These are phyloP conservation scores for Priceomyces medius DNA, from an alignment of 805 yeast species.

Conservation along the genomic window DNA sequence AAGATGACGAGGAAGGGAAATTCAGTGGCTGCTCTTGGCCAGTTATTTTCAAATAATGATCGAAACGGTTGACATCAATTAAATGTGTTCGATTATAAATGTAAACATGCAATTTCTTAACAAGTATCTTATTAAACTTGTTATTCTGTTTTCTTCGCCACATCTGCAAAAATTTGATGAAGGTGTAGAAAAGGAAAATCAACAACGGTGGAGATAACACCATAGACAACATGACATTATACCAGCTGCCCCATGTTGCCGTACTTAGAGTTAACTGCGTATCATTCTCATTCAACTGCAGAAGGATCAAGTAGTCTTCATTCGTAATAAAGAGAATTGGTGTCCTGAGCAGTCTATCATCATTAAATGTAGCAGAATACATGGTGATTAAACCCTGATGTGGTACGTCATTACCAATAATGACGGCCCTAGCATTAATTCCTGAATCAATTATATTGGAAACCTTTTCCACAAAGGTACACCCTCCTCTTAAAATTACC, in stretches of 20 bases:
- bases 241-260: conserved; percentile 37
- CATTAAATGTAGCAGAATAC: conserved; percentile 49
- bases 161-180: conserved; percentile 29
- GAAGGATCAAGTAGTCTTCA: conserved; percentile 36
- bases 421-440: conserved; percentile 45
- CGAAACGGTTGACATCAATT: conserved; percentile 23
- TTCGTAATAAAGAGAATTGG: conserved; percentile 55
- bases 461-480: conserved; percentile 56
- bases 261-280: conserved; percentile 24
- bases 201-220: conserved; percentile 42
- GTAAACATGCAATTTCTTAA: conserved; percentile 37
- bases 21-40: conserved; percentile 20
- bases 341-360: conserved; percentile 34
- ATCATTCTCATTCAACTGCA: conserved; percentile 7
- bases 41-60: conserved; percentile 31
- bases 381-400: conserved; percentile 50
- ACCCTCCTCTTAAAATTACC: conserved; percentile 46
- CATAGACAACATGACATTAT: conserved; percentile 40
- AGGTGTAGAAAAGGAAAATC: conserved; percentile 32
- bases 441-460: conserved; percentile 38
- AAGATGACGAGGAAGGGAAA: conserved; percentile 7
- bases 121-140: conserved; percentile 29
- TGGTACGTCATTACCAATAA: conserved; percentile 57
- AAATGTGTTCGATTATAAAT: conserved; percentile 37
- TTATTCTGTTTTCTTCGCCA: conserved; percentile 26